Evolutionary conservation across 2,329 filamentous ascomycete genomes (phyloP), one percentile per base, ranked within the genome.

Genomic region (Elsinoe fawcettii): DNA sequence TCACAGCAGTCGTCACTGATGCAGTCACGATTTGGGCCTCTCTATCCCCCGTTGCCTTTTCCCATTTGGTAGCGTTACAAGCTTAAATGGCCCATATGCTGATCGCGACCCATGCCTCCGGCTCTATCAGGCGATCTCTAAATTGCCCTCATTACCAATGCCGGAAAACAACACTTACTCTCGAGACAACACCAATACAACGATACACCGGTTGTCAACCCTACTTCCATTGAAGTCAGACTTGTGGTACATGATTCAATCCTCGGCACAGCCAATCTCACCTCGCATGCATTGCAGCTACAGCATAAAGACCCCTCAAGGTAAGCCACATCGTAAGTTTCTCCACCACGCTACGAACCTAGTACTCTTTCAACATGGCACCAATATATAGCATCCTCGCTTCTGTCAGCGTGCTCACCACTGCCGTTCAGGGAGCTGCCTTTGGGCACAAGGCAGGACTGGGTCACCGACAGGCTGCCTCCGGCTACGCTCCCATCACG

Each of bases 401-500:
- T 14, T 53, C 49, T 22, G 5, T 53, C 30, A 16, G 16, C 12
- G 30, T 34, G n/a, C 20, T 53, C 9, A 30, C 49, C 25, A 16
- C 30, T 16, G 34, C 49, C 14, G 49, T 37, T 9, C 2, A 30
- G 11, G 49, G 32, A 5, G 49, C 49, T 39, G 49, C 32, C 30
- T 30, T 53, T 8, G 49, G 23, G 5, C 23, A 53, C 18, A 18
- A 23, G 23, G 30, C 30, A 46, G 51, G 30, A 11, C 30, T 55
- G 18, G 58, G 47, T 41, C 51, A 60, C 8, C 36, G 44, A 20
- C 51, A 56, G 18, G 27, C 46, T n/a, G 30, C 54, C 34, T 61
- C 64, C 41, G 57, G 57, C 14, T 74, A 74, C 58, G 68, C 66
- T 25, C 74, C 75, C 14, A 59, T 67, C 5, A 46, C 63, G 4